phyloP scores from a whole-genome alignment of 345 rosid genomes.

The Hibiscus tridactylites region DNA sequence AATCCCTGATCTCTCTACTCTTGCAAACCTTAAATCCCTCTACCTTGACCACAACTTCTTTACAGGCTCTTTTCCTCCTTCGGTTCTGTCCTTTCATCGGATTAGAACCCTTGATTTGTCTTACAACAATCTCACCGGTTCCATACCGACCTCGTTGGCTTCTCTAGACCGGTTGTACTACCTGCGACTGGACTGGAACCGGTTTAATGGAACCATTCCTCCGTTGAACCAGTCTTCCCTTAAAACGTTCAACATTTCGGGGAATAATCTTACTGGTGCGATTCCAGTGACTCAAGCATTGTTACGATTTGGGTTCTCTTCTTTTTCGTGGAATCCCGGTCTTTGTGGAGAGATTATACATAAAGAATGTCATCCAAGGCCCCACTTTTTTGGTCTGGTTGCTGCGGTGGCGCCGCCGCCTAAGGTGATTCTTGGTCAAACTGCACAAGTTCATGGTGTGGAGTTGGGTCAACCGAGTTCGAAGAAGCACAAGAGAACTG shows the following conservation, averaged over 20 bases:
- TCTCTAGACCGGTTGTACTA: conserved; percentile 37
- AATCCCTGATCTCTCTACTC: conserved; percentile 64
- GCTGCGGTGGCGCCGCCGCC: conserved; percentile 38
- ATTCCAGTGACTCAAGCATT: conserved; percentile 58
- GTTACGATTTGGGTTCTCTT: conserved; percentile 44
- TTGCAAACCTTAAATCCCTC: conserved; percentile 61
- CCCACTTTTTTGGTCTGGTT: conserved; percentile 54
- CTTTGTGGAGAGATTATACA: conserved; percentile 86
- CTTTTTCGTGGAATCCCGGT: conserved; percentile 56
- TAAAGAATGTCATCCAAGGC: conserved; percentile 54
- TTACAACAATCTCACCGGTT: conserved; percentile 49
- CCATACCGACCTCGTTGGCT: conserved; percentile 36
- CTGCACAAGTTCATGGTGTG: conserved; percentile 39
- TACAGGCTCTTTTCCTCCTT: conserved; percentile 60
- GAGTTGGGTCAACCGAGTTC: conserved; percentile 25
- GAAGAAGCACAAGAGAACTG: conserved; percentile 30
- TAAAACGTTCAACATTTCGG: conserved; percentile 52
- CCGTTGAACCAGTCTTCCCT: conserved; percentile 79
- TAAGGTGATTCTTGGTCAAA: conserved; percentile 30
- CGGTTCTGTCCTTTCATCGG: conserved; percentile 53
- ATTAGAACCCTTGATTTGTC: conserved; percentile 68
- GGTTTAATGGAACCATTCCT: conserved; percentile 59
- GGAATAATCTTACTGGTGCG: conserved; percentile 59
- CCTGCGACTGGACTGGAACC: conserved; percentile 57
- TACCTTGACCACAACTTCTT: conserved; percentile 67